Conservation (phyloP, 345 rosid species). For the Eucalyptus brandiana region DNA sequence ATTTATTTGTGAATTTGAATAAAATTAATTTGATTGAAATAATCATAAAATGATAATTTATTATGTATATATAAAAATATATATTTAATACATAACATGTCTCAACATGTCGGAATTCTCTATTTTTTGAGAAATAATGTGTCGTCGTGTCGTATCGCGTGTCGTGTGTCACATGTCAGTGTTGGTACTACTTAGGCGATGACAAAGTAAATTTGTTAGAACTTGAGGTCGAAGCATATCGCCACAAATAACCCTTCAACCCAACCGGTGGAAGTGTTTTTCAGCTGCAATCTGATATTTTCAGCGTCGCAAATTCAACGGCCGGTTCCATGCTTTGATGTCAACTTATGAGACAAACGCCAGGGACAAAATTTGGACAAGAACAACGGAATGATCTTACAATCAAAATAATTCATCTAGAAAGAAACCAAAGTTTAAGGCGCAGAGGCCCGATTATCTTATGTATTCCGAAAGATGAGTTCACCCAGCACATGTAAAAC, state of each 20-base stretch:
- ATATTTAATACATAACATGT: accelerated
- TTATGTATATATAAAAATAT: too few species aligned
- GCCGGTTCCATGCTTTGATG: background rate
- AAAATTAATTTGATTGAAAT: too few species aligned
- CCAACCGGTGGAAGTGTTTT: background rate
- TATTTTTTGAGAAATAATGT: accelerated
- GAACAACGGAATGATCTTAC: background rate
- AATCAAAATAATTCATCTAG: background rate
- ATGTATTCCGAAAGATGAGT: background rate
- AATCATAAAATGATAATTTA: too few species aligned
- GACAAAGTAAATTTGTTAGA: background rate
- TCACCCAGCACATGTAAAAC: background rate
- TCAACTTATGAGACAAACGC: background rate
- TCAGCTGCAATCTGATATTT: background rate
- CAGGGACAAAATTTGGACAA: background rate
- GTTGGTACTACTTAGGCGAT: accelerated
- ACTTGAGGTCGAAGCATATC: too few species aligned
- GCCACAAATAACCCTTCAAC: background rate
- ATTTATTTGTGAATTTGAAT: too few species aligned
- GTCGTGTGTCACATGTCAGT: accelerated
- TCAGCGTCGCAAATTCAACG: background rate
- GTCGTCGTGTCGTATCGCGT: too few species aligned
- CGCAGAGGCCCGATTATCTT: background rate
- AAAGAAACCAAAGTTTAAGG: background rate
- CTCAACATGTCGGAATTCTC: accelerated